A percentile compares a stretch with the other conserved stretches of the same genome.
These are phyloP conservation scores for Calonectria leucothoes DNA, from an alignment of 2,329 filamentous ascomycete genomes.

Conservation along the genomic window DNA sequence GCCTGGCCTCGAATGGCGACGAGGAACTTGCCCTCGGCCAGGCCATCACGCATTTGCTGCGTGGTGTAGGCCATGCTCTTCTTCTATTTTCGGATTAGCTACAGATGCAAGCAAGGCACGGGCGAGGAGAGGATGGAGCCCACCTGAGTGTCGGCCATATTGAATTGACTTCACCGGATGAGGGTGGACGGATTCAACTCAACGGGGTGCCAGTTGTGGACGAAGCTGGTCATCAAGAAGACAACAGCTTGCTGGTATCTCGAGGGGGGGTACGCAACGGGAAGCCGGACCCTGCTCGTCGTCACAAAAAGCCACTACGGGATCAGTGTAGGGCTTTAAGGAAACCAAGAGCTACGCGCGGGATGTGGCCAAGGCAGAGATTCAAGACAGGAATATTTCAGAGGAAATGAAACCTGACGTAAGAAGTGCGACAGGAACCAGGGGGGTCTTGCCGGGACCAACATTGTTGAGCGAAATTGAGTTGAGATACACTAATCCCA, in stretches of 20 bases:
- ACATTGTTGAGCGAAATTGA: slow-evolving; percentile 8
- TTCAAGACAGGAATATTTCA: background rate
- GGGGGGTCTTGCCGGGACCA: background rate
- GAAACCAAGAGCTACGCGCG: background rate
- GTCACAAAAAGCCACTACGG: background rate
- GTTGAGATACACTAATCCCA: background rate
- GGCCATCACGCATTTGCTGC: background rate
- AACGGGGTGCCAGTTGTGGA: background rate
- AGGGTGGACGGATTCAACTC: background rate
- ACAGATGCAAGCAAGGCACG: background rate
- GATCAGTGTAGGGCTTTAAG: slow-evolving; percentile 2
- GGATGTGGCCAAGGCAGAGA: background rate
- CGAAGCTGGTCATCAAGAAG: background rate
- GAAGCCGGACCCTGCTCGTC: background rate
- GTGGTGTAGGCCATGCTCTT: slow-evolving; percentile 1
- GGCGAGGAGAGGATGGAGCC: background rate
- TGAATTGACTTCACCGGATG: background rate
- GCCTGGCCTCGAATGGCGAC: background rate
- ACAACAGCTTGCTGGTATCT: no score
- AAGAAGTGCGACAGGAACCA: background rate
- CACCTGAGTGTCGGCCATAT: background rate
- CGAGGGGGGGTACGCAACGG: background rate
- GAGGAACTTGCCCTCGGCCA: background rate
- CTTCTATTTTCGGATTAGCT: background rate
- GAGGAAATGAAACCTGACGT: slow-evolving; percentile 3